A percentile compares a stretch with the other conserved stretches of the same genome.
These are phyloP conservation scores for Plasmodium gallinaceum DNA, from an alignment of 169 alveolate genomes.

Conservation along the genomic window DNA sequence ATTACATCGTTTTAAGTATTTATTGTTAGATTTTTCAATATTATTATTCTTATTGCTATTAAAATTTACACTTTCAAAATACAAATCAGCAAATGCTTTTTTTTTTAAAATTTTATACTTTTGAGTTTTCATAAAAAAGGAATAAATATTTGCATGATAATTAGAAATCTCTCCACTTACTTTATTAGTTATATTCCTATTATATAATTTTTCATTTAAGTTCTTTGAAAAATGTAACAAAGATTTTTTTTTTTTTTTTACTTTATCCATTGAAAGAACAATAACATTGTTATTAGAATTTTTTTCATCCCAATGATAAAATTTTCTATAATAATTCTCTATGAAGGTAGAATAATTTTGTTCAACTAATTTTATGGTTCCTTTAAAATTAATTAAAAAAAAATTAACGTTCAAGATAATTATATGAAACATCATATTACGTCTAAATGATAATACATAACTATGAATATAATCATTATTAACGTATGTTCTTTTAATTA, in stretches of 20 bases:
- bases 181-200: too few species aligned
- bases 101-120: too few species aligned
- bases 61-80: too few species aligned
- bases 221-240: neutral
- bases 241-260: neutral
- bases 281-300: slow-evolving; percentile 1
- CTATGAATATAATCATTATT: slow-evolving; percentile 21
- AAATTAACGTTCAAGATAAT: slow-evolving; percentile 8
- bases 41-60: too few species aligned
- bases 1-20: too few species aligned
- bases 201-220: neutral
- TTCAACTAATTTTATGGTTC: slow-evolving; percentile 5
- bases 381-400: slow-evolving; percentile 43
- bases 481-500: slow-evolving; percentile 10
- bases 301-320: neutral
- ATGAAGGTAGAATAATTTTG: slow-evolving; percentile 23
- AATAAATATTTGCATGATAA: neutral
- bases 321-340: slow-evolving; percentile 5
- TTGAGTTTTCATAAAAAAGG: neutral
- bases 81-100: too few species aligned
- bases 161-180: neutral
- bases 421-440: slow-evolving; percentile 24
- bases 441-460: slow-evolving; percentile 20
- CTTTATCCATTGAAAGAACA: slow-evolving; percentile 6
- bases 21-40: too few species aligned